Percentiles rank a stretch among this genome's conserved stretches.
These are phyloP conservation scores for Kwoniella pini DNA, from an alignment of 768 basidiomycete species.

Conservation along the genomic window DNA sequence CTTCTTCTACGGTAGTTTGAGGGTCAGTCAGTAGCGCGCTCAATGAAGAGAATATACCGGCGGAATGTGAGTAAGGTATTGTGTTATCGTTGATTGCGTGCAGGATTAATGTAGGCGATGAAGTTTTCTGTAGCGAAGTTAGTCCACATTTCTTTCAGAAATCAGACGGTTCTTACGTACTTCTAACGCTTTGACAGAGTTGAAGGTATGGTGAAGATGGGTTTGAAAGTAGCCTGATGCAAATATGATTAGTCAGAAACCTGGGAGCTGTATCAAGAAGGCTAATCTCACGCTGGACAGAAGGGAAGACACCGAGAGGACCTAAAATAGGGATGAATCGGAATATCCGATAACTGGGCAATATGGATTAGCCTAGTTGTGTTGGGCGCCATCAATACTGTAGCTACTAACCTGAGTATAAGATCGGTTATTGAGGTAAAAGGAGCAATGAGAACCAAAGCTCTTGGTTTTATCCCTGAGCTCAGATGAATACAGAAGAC, in stretches of 20 bases:
- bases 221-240: conserved; percentile 13
- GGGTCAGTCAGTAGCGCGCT: neutral
- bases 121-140: conserved; percentile 66
- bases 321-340: conserved; percentile 70
- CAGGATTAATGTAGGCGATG: conserved; percentile 68
- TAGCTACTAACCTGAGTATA: conserved; percentile 59
- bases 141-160: conserved; percentile 56
- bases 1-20: neutral
- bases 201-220: conserved; percentile 28
- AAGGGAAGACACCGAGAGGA: conserved; percentile 68
- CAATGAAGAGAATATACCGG: conserved; percentile 67
- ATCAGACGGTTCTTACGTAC: conserved; percentile 16
- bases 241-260: neutral
- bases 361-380: no score
- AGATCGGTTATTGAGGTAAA: conserved; percentile 60
- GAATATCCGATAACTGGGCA: conserved; percentile 61
- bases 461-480: conserved; percentile 55
- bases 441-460: conserved; percentile 58
- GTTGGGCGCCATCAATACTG: no score
- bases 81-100: conserved; percentile 76
- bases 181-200: conserved; percentile 24
- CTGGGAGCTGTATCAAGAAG: neutral
- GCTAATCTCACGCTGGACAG: conserved; percentile 62
- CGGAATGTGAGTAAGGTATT: conserved; percentile 71
- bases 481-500: no score